Evolutionary conservation across 2,329 filamentous ascomycete species (phyloP).

Genomic region (Aspergillus thermomutatus): DNA sequence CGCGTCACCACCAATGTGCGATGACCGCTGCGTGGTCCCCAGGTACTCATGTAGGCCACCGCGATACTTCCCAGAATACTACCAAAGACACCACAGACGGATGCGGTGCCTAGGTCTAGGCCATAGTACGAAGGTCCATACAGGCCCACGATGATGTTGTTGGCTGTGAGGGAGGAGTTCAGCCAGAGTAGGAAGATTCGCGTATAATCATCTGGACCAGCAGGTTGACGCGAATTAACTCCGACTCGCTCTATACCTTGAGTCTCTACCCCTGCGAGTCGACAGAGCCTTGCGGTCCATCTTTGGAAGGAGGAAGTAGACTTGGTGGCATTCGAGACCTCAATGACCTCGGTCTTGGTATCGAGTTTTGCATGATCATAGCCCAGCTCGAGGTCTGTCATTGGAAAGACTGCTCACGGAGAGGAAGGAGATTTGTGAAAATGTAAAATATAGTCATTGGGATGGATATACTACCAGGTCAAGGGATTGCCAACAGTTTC

Average conservation of each 20-base stretch:
- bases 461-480: background rate
- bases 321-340: background rate
- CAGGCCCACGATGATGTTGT: slow-evolving; percentile 39
- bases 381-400: background rate
- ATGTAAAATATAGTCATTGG: background rate
- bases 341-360: background rate
- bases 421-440: background rate
- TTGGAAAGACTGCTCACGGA: background rate
- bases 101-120: slow-evolving; percentile 38
- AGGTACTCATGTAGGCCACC: slow-evolving; percentile 39
- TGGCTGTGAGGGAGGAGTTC: slow-evolving; percentile 34
- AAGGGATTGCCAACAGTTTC: background rate
- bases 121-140: slow-evolving; percentile 36
- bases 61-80: slow-evolving; percentile 26
- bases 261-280: slow-evolving; percentile 8
- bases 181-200: slow-evolving; percentile 33
- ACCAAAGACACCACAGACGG: slow-evolving; percentile 33
- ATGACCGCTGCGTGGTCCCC: slow-evolving; percentile 38
- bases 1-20: slow-evolving; percentile 39
- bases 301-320: background rate
- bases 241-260: slow-evolving; percentile 10
- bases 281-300: background rate
- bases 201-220: slow-evolving; percentile 1
- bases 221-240: slow-evolving; percentile 6
- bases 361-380: background rate